phyloP scores from a whole-genome alignment of 1,284 basidiomycete genomes.

The Phylloporus sp. region DNA sequence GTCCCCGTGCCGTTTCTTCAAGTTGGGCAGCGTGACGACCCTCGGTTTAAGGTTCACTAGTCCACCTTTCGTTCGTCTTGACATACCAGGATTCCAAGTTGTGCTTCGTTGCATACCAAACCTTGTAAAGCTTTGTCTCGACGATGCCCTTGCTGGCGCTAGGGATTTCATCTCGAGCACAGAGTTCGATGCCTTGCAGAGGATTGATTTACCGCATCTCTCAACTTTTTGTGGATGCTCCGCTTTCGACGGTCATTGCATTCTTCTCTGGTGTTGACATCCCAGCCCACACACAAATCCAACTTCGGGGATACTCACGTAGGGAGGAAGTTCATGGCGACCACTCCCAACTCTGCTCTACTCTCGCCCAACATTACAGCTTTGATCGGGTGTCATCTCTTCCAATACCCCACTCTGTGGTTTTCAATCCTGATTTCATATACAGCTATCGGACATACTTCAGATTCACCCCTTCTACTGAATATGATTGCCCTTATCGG shows the following conservation, averaged over 20 bases:
- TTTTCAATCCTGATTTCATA: neutral
- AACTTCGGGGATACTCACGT: too few relatives aligned
- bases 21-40: neutral
- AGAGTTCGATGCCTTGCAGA: neutral
- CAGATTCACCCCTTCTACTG: too few relatives aligned
- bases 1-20: neutral
- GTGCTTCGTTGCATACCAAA: conserved; percentile 37
- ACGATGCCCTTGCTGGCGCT: conserved; percentile 27
- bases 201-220: conserved; percentile 17
- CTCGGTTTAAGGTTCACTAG: neutral
- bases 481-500: neutral
- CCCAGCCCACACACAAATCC: neutral
- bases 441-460: too few relatives aligned
- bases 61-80: neutral
- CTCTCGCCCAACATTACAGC: neutral
- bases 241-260: neutral
- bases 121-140: conserved; percentile 37
- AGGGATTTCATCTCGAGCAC: neutral
- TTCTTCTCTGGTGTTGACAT: conserved; percentile 18
- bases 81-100: conserved; percentile 29
- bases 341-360: neutral
- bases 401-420: neutral
- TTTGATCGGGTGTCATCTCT: neutral
- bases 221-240: conserved; percentile 11
- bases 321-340: neutral